Evolutionary conservation across 805 yeast species (phyloP), one percentile per base, ranked within the genome.

Genomic region (Brettanomyces bruxellensis): DNA sequence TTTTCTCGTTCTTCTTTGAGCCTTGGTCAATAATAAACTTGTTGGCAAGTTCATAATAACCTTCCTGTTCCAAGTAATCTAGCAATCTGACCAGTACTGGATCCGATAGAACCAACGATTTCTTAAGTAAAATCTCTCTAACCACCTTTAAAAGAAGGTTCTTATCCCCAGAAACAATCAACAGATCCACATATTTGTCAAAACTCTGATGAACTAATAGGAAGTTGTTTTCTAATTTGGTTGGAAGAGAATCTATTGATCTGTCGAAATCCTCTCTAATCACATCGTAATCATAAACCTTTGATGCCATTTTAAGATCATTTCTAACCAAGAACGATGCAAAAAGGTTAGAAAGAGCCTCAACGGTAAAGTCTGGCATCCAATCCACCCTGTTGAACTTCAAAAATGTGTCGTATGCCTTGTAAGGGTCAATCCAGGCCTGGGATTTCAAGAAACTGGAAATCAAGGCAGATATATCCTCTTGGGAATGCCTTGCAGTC

Each of bases 321-420:
- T 55, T 48, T 6, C 24, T 22, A 34, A 58, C 55, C 25, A 59
- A 40, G 22, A 53, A 51, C 32, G 52, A 53, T 39, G 59, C 56
- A 41, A 61, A 55, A 14, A 64, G 44, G 23, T 53, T 47, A 38
- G 62, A 23, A 40, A 65, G 44, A 28, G 58, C 52, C 37, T 52
- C 52, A 35, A 63, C 57, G 25, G 57, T 47, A 14, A 64, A 59
- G 43, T 62, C 65, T n/a, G 70, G 70, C 41, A 66, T 52, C 64
- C 66, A 61, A 12, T 54, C 46, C 28, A 58, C 49, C 3, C 58
- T 47, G 40, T 61, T 59, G 41, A 66, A 62, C 41, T 57, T 60
- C 39, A 55, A 42, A 7, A 58, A 44, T 13, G 61, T 48, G 22
- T 54, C 47, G 41, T 55, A 59, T 2, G 67, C 60, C n/a, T 50